Base-by-base conservation (phyloP, 805 yeast genomes). In the Wickerhamomyces pijperi region DNA sequence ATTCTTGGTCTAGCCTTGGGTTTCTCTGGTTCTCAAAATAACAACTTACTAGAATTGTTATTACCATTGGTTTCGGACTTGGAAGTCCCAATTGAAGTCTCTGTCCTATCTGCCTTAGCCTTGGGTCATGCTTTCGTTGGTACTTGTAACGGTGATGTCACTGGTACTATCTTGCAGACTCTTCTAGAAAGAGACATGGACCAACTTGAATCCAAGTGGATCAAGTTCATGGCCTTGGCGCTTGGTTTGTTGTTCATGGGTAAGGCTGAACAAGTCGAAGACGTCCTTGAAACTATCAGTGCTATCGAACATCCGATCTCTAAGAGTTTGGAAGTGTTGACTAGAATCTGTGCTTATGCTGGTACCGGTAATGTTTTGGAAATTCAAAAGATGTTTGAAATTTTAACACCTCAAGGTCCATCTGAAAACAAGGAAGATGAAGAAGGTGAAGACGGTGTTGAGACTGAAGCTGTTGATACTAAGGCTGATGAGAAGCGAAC, bases 321-420 rank as follows among this genome's bases (percentile, higher is more conserved):
- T 20, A 79, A 83, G 49, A 82, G 94, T 35, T 75, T 88, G 55
- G 92, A 85, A 60, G 92, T 87, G 14, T 69, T 92, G 54, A 87
- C 94, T 28, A 86, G 82, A 45, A 82, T 88, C 39, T 84, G 97
- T 65, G 94, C 97, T 4, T 88, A 82, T 64, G 94, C 96, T 11
- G 98, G 97, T 46, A 86, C 97, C 32, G 98, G 98, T 49, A 92
- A 92, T 58, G 98, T 92, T 25, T 72, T 92, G 45, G 92, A 88
- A 65, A 83, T 92, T 45, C 98, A 92, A 66, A 78, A 85, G 31
- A 69, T 92, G 54, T 72, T 90, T 52, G 94, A 86, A 53, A 86
- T 87, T 72, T 76, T 92, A 55, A 82, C 94, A 6, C 73, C 74
- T 35, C 64, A 63, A 40, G 77, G 78, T n/a, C 76, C 75, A 49